Percentiles rank a stretch among this genome's conserved stretches.
Evolutionary conservation across 2,329 filamentous ascomycete genomes (phyloP).

Genomic region (Ophiostoma populinum): DNA sequence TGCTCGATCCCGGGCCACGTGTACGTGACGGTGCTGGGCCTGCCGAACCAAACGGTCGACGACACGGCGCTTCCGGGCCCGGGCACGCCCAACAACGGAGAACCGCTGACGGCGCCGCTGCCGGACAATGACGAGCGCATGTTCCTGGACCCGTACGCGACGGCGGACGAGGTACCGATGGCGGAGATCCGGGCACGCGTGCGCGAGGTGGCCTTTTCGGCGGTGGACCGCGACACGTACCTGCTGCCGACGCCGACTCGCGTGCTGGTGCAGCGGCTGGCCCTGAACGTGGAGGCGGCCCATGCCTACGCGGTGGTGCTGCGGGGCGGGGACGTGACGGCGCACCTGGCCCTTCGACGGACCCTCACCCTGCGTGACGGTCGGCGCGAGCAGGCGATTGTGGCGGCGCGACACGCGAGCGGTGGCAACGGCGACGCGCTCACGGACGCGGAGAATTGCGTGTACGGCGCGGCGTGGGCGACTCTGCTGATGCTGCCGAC

Average conservation of each 20-base stretch:
- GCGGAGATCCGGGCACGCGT: conserved; percentile 41
- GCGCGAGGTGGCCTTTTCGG: conserved; percentile 25
- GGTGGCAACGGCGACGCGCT: conserved; percentile 31
- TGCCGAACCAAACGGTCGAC: conserved; percentile 42
- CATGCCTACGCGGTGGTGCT: conserved; percentile 28
- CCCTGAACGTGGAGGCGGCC: conserved; percentile 65
- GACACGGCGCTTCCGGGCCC: conserved; percentile 23
- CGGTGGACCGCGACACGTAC: conserved; percentile 25
- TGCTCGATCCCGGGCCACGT: conserved; percentile 77
- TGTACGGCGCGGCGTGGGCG: conserved; percentile 62
- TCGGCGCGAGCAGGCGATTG: not conserved
- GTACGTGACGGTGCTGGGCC: conserved; percentile 56
- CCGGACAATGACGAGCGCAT: conserved; percentile 32
- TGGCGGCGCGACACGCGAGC: not conserved
- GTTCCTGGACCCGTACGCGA: conserved; percentile 71
- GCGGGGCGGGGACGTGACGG: not conserved
- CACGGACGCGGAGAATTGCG: conserved; percentile 36
- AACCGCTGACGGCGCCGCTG: not conserved
- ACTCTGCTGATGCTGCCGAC: conserved; percentile 36
- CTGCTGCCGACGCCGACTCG: conserved; percentile 46
- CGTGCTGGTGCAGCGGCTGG: conserved; percentile 57
- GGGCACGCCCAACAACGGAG: no score
- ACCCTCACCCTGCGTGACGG: no score
- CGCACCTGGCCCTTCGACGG: no score
- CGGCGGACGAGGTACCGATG: conserved; percentile 46